These are phyloP conservation scores for Puccinia novopanici DNA, from an alignment of 1,284 basidiomycete genomes.

Conservation along the genomic window DNA sequence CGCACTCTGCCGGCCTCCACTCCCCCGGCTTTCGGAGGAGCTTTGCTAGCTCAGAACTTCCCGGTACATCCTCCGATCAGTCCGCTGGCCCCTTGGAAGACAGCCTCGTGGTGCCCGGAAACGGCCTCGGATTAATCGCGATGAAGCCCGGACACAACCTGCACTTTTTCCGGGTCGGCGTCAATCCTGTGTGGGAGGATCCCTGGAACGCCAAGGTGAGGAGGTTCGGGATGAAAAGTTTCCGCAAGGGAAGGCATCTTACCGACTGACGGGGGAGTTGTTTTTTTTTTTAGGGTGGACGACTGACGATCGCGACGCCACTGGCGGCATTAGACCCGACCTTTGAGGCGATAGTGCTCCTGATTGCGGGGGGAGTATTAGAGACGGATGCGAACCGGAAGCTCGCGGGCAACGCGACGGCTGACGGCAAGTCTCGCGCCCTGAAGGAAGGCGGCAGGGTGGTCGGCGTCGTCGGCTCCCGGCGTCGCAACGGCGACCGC, in stretches of 20 bases:
- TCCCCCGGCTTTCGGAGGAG: background rate
- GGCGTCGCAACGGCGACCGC: conserved; percentile 26
- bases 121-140: conserved; percentile 33
- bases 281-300: conserved; percentile 34
- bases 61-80: background rate
- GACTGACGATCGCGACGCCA: conserved; percentile 34
- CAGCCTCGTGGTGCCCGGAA: conserved; percentile 16
- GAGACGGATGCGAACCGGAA: conserved; percentile 40
- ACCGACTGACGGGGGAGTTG: no score
- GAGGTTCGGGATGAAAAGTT: no score
- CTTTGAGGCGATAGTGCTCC: conserved; percentile 37
- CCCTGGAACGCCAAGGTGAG: conserved; percentile 47
- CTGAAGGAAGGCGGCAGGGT: conserved; percentile 22
- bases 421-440: background rate
- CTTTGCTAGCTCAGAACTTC: background rate
- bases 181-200: conserved; percentile 48
- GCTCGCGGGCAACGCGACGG: background rate
- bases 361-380: conserved; percentile 46
- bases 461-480: conserved; percentile 34
- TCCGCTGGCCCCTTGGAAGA: conserved; percentile 2
- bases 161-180: conserved; percentile 44
- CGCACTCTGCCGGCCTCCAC: no score
- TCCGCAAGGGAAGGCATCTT: background rate
- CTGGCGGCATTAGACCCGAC: conserved; percentile 30
- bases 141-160: conserved; percentile 43